These are phyloP conservation scores for Periconia macrospinosa DNA, from an alignment of 2,329 filamentous ascomycete genomes.

Conservation along the genomic window DNA sequence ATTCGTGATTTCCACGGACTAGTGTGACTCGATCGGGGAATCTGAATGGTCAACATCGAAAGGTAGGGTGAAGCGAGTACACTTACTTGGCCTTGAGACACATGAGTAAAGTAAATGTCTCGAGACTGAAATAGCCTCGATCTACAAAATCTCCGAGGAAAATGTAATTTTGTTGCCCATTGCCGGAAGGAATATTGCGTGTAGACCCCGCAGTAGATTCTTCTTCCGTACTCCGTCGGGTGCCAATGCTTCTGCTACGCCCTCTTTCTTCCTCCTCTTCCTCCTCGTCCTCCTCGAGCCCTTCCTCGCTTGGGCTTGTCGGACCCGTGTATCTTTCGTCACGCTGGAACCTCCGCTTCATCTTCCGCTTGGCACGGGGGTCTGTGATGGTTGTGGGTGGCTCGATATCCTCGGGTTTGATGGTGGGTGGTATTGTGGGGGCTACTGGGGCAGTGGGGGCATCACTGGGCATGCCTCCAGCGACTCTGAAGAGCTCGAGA, in stretches of 20 bases:
- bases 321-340: constrained; percentile 58
- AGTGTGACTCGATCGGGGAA: constrained; percentile 73
- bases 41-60: constrained; percentile 42
- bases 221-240: constrained; percentile 44
- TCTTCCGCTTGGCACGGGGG: constrained; percentile 82
- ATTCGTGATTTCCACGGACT: constrained; percentile 88
- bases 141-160: constrained; percentile 74
- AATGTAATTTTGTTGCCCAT: constrained; percentile 69
- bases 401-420: constrained; percentile 89
- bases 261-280: constrained; percentile 54
- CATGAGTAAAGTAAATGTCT: constrained; percentile 72
- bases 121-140: constrained; percentile 72
- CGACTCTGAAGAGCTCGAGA: constrained; percentile 93
- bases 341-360: constrained; percentile 61
- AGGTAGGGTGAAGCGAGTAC: background rate
- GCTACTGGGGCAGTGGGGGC: constrained; percentile 60
- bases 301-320: constrained; percentile 51
- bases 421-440: constrained; percentile 69
- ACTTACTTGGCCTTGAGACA: constrained; percentile 71
- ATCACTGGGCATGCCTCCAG: constrained; percentile 93
- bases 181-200: constrained; percentile 48
- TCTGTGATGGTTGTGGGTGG: constrained; percentile 87
- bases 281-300: constrained; percentile 50
- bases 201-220: constrained; percentile 45
- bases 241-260: constrained; percentile 47